phyloP scores from a whole-genome alignment of 179 eudicot species.

The Amaranthus tricolor region DNA sequence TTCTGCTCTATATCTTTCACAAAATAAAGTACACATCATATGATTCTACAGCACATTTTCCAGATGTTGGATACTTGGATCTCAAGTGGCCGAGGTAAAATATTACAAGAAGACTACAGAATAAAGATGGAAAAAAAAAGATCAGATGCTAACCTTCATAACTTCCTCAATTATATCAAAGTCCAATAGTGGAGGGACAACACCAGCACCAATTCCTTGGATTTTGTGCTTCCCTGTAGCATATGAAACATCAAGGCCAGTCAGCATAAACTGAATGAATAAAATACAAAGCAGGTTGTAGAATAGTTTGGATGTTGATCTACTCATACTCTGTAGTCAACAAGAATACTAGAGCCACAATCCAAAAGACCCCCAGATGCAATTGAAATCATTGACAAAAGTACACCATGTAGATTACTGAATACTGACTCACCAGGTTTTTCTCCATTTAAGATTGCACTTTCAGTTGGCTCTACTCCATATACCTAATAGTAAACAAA shows the following conservation, averaged over 20 bases:
- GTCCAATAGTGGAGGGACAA: constrained; percentile 53
- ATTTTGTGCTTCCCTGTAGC: constrained; percentile 63
- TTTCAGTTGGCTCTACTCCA: constrained; percentile 74
- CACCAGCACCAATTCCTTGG: constrained; percentile 76
- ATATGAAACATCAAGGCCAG: constrained; percentile 1
- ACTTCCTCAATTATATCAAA: constrained; percentile 50
- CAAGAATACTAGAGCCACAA: no score
- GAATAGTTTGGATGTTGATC: no score
- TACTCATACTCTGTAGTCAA: no score
- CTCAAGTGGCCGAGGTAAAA: background rate
- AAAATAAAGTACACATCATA: background rate
- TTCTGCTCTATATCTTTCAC: background rate
- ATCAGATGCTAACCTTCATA: constrained; percentile 43
- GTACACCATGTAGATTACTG: background rate
- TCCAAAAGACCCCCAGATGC: no score
- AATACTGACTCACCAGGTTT: constrained; percentile 50
- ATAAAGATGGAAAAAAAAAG: background rate
- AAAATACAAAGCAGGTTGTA: no score
- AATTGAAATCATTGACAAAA: no score
- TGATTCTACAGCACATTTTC: background rate
- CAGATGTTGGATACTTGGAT: background rate
- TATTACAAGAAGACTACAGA: background rate
- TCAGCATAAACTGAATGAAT: background rate
- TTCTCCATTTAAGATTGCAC: constrained; percentile 70
- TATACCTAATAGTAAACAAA: constrained; percentile 39